Evolutionary conservation across 129 eudicot genomes (phyloP), one percentile per base, ranked within the genome.

Genomic region (Dittrichia graveolens): DNA sequence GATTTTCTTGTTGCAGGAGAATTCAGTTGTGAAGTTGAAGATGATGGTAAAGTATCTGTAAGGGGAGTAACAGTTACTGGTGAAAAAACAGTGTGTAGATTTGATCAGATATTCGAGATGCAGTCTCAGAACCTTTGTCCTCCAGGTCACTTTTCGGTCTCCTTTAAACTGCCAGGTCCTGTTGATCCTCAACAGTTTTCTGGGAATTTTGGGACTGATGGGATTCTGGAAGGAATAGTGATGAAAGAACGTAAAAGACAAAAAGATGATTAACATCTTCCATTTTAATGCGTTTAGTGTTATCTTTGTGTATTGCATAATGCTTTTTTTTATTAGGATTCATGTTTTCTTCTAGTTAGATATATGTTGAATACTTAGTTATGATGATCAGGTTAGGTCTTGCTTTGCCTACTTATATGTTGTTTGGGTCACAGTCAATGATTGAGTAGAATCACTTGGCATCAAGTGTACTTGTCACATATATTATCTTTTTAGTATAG

Each of bases 111-210:
- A 44, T 93, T 93, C 43, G 95, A 87, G 78, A 93, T 93, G 98
- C 90, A 75, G 77, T 68, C 96, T 31, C 98, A 89, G 78, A 89
- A 89, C 66, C 88, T 93, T 10, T 93, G 98, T 77, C 98, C 98
- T 5, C 87, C 95, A 0, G 98, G 98, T 1, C 89, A 86, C 72
- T 93, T 93, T 75, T 81, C 89, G n/a, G 81, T 93, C 57, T 87
- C 96, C 1, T 93, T 93, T 71, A 84, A 85, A 86, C 84, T 93
- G 56, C 98, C 98, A 3, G 98, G 98, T 6, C 89, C 98, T 0
- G 96, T 93, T 56, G 95, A 93, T 65, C 89, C 96, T 53, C 89
- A 71, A 52, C 87, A 84, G 16, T 93, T 89, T 61, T 80, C 83
- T 55, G 96, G 89, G 57, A 84, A 76, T 84, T 87, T 93, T 65